Evolutionary conservation across 1,139 yeast genomes (phyloP).

Genomic region (Saccharomyces hybrid): DNA sequence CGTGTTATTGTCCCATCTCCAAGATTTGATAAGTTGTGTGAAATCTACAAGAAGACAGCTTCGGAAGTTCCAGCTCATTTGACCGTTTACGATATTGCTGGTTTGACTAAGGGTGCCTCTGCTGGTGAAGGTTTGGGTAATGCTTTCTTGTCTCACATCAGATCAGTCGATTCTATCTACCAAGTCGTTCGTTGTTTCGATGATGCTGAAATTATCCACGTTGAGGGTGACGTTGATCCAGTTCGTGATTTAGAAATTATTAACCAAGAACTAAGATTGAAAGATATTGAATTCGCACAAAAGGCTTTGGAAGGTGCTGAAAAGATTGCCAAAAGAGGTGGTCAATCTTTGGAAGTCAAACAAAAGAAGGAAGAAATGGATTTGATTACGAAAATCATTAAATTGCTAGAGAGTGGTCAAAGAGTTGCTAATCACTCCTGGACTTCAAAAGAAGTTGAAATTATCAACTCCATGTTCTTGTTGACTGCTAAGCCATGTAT

Average conservation of each 20-base stretch:
- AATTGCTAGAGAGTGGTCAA: constrained; percentile 70
- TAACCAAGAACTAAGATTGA: constrained; percentile 83
- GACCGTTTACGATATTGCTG: constrained; percentile 96
- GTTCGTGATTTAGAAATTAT: constrained; percentile 91
- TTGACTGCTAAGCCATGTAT: constrained; percentile 95
- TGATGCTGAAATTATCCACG: constrained; percentile 95
- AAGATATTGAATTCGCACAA: constrained; percentile 91
- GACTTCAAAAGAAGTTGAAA: constrained; percentile 85
- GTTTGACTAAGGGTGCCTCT: constrained; percentile 94
- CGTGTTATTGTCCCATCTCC: constrained; percentile 93
- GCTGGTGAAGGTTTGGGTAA: constrained; percentile 98
- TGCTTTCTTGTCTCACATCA: constrained; percentile 92
- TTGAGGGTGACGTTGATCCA: constrained; percentile 97
- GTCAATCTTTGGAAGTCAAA: constrained; percentile 91
- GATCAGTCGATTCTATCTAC: constrained; percentile 97
- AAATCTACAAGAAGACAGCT: constrained; percentile 66
- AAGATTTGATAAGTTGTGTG: constrained; percentile 69
- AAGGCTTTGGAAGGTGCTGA: constrained; percentile 84
- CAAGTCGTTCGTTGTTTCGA: constrained; percentile 98
- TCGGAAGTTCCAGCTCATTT: constrained; percentile 87
- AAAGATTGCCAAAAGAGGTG: constrained; percentile 87
- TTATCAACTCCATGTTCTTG: constrained; percentile 76
- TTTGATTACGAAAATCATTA: constrained; percentile 68
- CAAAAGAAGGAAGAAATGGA: constrained; percentile 88
- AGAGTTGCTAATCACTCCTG: constrained; percentile 88